These are phyloP conservation scores for Chondrus crispus DNA, from an alignment of 23 red algal species.

Conservation along the genomic window DNA sequence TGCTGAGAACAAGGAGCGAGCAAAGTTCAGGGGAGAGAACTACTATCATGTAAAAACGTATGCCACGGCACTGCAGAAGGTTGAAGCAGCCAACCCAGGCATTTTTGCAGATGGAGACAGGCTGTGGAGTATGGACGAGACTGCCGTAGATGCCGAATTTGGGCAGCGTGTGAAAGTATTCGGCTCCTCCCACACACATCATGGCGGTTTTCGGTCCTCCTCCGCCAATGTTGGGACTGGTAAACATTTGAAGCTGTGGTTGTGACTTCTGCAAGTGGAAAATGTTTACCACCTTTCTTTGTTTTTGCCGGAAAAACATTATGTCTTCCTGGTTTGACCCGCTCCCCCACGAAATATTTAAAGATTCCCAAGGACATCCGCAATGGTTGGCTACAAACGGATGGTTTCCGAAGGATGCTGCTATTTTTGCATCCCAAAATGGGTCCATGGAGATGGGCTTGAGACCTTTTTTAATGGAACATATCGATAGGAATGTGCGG, in stretches of 20 bases:
- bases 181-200: background rate
- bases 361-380: background rate
- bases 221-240: too few species aligned
- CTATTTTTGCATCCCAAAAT: background rate
- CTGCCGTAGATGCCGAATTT: background rate
- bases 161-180: background rate
- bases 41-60: background rate
- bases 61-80: background rate
- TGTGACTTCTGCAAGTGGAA: background rate
- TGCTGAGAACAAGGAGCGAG: background rate
- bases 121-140: background rate
- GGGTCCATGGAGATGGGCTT: background rate
- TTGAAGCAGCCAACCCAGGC: background rate
- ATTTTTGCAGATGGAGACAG: background rate
- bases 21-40: background rate
- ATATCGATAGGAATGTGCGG: background rate
- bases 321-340: background rate
- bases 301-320: background rate
- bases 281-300: background rate
- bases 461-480: background rate
- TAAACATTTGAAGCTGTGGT: background rate
- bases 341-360: background rate
- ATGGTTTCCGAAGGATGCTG: background rate
- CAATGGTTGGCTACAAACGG: background rate
- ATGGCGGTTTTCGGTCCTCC: background rate